A percentile compares a stretch with the other conserved stretches of the same genome.
Conservation (phyloP, 177 flowering plant species). For the Vitis hybrid region DNA sequence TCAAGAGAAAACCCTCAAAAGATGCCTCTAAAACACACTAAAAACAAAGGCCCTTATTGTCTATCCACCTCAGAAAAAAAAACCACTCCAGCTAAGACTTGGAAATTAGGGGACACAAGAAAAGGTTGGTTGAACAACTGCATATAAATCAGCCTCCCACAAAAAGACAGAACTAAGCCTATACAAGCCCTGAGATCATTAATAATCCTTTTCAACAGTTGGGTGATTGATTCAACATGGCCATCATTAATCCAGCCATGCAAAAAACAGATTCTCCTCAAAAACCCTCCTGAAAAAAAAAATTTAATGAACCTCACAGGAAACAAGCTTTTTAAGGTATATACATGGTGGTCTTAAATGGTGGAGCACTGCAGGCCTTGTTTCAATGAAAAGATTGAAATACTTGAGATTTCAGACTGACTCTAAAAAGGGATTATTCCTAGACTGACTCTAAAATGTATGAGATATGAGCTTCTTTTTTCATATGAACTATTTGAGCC, state of each 20-base stretch:
- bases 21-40: conserved; percentile 27
- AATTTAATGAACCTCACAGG: conserved; percentile 28
- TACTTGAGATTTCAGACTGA: too few species aligned
- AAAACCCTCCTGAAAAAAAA: conserved; percentile 37
- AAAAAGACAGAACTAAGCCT: conserved; percentile 12
- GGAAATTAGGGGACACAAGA: not conserved
- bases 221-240: conserved; percentile 36
- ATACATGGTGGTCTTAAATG: conserved; percentile 12
- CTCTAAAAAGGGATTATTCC: not conserved
- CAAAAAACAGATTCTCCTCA: conserved; percentile 21
- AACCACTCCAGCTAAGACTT: not conserved
- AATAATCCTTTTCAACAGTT: conserved; percentile 27
- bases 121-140: conserved; percentile 11
- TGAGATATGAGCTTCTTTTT: not conserved
- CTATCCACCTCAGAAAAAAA: conserved; percentile 18
- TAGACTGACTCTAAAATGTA: not conserved
- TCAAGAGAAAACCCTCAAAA: not conserved
- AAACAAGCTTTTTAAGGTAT: conserved; percentile 20
- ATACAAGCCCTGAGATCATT: conserved; percentile 27
- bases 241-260: conserved; percentile 28
- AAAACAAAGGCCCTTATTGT: conserved; percentile 16
- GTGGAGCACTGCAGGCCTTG: conserved; percentile 18
- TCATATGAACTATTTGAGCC: conserved; percentile 34
- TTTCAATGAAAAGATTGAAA: not conserved
- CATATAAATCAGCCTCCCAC: conserved; percentile 18